A percentile compares a stretch with the other conserved stretches of the same genome.
Conservation (phyloP, 75 land plant species). For the Gnetum montanum region DNA sequence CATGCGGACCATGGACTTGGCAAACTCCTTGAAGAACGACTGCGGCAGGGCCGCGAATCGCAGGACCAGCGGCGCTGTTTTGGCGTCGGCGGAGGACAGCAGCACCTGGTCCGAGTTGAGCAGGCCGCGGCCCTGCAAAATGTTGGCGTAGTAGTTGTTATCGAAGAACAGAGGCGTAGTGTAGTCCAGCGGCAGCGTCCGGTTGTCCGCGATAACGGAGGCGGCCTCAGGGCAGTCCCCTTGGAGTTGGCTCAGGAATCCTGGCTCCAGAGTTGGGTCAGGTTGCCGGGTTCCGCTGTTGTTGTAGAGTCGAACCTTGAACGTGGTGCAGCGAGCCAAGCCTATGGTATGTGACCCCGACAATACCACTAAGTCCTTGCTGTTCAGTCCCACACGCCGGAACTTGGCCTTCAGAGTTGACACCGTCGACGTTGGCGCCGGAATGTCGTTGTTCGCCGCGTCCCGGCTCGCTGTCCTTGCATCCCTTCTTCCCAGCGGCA, state of each 20-base stretch:
- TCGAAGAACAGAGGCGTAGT: slow-evolving; percentile 48
- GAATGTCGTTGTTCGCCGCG: slow-evolving; percentile 15
- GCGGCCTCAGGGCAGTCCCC: slow-evolving; percentile 18
- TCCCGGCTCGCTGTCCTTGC: slow-evolving; percentile 7
- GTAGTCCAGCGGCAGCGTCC: slow-evolving; percentile 56
- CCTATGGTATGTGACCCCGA: slow-evolving; percentile 81
- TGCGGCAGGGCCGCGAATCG: slow-evolving; percentile 34
- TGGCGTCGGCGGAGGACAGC: slow-evolving; percentile 19
- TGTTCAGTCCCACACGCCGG: slow-evolving; percentile 15
- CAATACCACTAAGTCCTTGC: slow-evolving; percentile 17
- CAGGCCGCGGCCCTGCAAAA: slow-evolving; percentile 35
- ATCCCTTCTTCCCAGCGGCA: slow-evolving; percentile 32
- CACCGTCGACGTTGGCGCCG: slow-evolving; percentile 16
- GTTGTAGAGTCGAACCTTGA: slow-evolving; percentile 70
- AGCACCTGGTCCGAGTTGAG: slow-evolving; percentile 54
- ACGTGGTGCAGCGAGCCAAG: slow-evolving; percentile 50
- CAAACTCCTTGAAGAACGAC: slow-evolving; percentile 59
- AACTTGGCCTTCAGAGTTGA: slow-evolving; percentile 25
- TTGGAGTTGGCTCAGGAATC: too few species aligned
- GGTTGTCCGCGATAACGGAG: slow-evolving; percentile 54
- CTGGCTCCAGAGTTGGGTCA: too few species aligned
- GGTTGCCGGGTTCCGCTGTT: too few species aligned
- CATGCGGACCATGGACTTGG: slow-evolving; percentile 63
- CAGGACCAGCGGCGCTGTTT: slow-evolving; percentile 36
- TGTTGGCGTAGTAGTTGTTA: slow-evolving; percentile 63